Conservation (phyloP, 1,284 basidiomycete species). For the Ceratobasidium sp. region DNA sequence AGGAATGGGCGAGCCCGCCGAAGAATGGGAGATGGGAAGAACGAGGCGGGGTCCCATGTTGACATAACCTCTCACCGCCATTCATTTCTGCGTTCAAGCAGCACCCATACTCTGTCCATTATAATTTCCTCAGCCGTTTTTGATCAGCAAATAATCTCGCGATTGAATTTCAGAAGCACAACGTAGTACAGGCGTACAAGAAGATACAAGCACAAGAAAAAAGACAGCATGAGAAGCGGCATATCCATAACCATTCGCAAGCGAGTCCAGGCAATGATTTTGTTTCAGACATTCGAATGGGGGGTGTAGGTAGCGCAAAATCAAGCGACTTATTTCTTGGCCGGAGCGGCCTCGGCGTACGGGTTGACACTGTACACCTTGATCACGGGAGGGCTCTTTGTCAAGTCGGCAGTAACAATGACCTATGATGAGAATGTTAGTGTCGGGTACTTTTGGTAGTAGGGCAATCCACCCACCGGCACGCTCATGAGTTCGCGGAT, state of each 20-base stretch:
- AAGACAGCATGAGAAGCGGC: conserved; percentile 30
- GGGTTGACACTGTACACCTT: conserved; percentile 92
- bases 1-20: conserved; percentile 35
- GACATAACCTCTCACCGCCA: conserved; percentile 1
- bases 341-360: conserved; percentile 61
- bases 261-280: neutral
- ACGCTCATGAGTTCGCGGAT: conserved; percentile 90
- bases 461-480: conserved; percentile 68
- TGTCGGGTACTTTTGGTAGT: neutral
- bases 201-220: conserved; percentile 33
- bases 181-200: conserved; percentile 42
- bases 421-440: conserved; percentile 62
- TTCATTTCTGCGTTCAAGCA: neutral
- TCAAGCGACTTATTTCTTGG: conserved; percentile 44
- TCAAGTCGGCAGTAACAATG: conserved; percentile 91
- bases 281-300: conserved; percentile 6
- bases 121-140: neutral
- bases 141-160: conserved; percentile 43
- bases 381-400: conserved; percentile 93
- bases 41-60: conserved; percentile 35
- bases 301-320: conserved; percentile 5
- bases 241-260: conserved; percentile 37
- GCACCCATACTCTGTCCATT: neutral
- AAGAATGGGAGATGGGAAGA: conserved; percentile 44
- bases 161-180: conserved; percentile 40